Evolutionary conservation across 495 filamentous ascomycete species (phyloP), one percentile per base, ranked within the genome.

Genomic region (Aspergillus olivimuriae): DNA sequence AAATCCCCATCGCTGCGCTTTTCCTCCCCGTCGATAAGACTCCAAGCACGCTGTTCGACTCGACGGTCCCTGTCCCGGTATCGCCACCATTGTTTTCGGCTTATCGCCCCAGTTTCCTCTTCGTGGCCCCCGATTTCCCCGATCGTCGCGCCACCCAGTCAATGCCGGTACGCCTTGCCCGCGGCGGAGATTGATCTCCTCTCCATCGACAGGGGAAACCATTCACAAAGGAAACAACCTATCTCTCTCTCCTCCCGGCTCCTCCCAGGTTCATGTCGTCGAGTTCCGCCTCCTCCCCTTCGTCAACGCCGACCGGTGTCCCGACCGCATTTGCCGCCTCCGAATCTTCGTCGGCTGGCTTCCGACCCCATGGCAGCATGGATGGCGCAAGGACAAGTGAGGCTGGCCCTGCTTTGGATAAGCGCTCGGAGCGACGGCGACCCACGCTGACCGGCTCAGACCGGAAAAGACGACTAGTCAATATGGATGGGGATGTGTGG

Each of bases 131-230:
- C 10, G 30, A 19, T 41, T 8, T 41, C 26, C 1, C 31, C 5
- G 8, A 35, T 35, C 12, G 33, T 35, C 48, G 45, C 53, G 55
- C 58, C 52, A 60, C 52, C 24, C 47, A 48, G 56, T 58, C 59
- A 48, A 65, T 65, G 61, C 55, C 53, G 54, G 44, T 32, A 54
- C 50, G 52, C 49, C 47, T 36, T 48, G 31, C 39, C 48, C 51
- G 41, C 73, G 21, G 74, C 75, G 28, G 78, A 81, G 63, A 65
- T 77, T 44, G 71, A 46, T 55, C 49, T 58, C 53, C 49, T 50
- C 56, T 46, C 41, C 48, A 24, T 43, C 21, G 31, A 34, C 49
- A 48, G 39, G 21, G 41, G 54, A 10, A 31, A 33, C 41, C n/a
- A n/a, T 43, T 19, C 32, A 34, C 49, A 48, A 38, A 19, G 41